Base-by-base conservation (phyloP, 495 filamentous ascomycete genomes). In the Daldinia grandis region DNA sequence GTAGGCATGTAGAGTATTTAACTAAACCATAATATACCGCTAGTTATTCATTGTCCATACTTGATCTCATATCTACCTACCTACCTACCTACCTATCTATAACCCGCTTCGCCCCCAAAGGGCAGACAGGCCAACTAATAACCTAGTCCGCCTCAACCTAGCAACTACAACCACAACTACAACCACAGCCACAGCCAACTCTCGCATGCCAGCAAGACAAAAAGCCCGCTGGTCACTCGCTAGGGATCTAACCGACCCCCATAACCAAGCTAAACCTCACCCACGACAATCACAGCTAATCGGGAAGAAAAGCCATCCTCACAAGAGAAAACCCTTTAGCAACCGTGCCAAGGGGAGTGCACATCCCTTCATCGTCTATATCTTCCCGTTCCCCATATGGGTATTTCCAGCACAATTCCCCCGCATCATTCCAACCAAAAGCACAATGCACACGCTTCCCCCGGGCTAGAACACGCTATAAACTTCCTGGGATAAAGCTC, bases 351-450 rank as follows among this genome's bases (percentile, higher is more conserved):
- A 4, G 10, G 12, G 10, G 21, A 47, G 2, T 3, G 42, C 42
- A 47, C 21, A 24, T 21, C 1, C 3, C 15, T 6, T 44, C 42
- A 8, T 47, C 42, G 6, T 47, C n/a, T 5, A 3, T 10, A 30
- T 37, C 50, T 28, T 53, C 31, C 42, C 27, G 35, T 31, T 37
- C 40, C 58, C 58, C 15, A n/a, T 47, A 63, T 66, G 53, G 69
- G 69, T 66, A 71, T 71, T 62, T 71, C 68, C 68, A 58, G 58
- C 68, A 49, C 30, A 37, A 19, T 15, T 33, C 15, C 24, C 17
- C 21, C 24, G 9, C 7, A 24, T 5, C 14, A 37, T 53, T 38
- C 21, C 15, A 61, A 30, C n/a, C 28, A 27, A 54, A 44, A 44
- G 10, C 0, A 25, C 40, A 60, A 57, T 5, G 28, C 35, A 33